Evolutionary conservation across 192 early-diverging fungal genomes (phyloP).

Genomic region (Backusella tuberculispora): DNA sequence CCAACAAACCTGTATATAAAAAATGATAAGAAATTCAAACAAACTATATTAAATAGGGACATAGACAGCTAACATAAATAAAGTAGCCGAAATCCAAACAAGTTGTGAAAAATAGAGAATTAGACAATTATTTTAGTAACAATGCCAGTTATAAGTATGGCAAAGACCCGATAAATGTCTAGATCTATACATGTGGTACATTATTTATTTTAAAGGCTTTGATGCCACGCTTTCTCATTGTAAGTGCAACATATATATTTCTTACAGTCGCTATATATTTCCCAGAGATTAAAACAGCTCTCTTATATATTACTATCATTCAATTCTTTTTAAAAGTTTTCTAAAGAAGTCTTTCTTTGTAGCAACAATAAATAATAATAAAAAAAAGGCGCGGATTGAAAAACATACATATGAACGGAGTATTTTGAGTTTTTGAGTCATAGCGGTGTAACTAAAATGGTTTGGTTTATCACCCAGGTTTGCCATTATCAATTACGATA

Average conservation of each 20-base stretch:
- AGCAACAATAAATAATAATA: not conserved
- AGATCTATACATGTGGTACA: not conserved
- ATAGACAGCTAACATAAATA: not conserved
- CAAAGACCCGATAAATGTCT: not conserved
- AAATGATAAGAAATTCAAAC: no score
- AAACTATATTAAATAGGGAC: not conserved
- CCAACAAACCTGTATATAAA: no score
- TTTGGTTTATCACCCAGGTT: not conserved
- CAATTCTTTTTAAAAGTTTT: not conserved
- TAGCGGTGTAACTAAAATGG: not conserved
- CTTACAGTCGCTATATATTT: not conserved
- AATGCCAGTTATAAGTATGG: not conserved
- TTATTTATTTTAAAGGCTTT: not conserved
- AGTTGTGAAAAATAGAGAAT: not conserved
- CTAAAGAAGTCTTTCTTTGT: not conserved
- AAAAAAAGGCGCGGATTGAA: not conserved
- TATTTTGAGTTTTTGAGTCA: not conserved
- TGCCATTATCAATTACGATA: not conserved
- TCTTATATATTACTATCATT: not conserved
- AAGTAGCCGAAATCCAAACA: not conserved
- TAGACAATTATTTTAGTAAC: not conserved
- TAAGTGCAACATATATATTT: not conserved
- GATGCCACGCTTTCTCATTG: not conserved
- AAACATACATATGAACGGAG: not conserved
- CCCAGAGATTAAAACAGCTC: not conserved